Evolutionary conservation across 805 yeast species (phyloP).

Genomic region (Metschnikowia drakensbergensis): DNA sequence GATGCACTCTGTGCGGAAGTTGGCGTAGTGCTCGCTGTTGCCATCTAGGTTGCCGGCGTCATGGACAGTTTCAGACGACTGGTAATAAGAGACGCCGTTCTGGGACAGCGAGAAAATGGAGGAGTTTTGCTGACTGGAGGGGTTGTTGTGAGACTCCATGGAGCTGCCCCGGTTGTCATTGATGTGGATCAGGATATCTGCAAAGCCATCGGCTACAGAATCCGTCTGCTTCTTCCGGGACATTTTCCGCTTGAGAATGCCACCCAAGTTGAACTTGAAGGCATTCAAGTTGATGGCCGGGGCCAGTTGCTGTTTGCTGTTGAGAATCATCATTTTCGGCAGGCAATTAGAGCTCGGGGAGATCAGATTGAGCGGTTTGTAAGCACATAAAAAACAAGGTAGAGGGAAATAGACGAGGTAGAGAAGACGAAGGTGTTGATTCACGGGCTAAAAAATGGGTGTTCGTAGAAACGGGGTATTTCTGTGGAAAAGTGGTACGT

Average conservation of each 20-base stretch:
- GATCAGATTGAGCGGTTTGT: neutral
- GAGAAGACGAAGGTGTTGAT: neutral
- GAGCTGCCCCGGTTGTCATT: neutral
- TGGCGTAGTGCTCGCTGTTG: conserved; percentile 18
- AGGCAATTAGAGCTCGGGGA: neutral
- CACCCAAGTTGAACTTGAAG: conserved; percentile 18
- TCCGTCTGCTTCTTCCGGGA: conserved; percentile 16
- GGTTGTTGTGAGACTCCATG: neutral
- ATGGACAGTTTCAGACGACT: neutral
- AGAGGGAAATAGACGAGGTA: neutral
- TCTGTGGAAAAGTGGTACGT: neutral
- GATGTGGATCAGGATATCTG: conserved; percentile 7
- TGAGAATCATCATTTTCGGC: conserved; percentile 14
- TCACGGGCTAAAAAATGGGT: neutral
- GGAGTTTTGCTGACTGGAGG: conserved; percentile 2
- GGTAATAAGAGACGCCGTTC: neutral
- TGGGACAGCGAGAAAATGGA: conserved; percentile 4
- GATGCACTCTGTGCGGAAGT: conserved; percentile 35
- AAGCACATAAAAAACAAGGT: neutral
- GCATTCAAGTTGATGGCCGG: conserved; percentile 5
- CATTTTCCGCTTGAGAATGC: conserved; percentile 17
- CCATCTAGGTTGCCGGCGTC: neutral
- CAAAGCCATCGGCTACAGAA: conserved; percentile 9
- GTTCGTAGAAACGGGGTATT: neutral
- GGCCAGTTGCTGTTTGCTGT: conserved; percentile 13